Conservation (phyloP, 2,329 filamentous ascomycete species). For the Chaetothyriales sp. region DNA sequence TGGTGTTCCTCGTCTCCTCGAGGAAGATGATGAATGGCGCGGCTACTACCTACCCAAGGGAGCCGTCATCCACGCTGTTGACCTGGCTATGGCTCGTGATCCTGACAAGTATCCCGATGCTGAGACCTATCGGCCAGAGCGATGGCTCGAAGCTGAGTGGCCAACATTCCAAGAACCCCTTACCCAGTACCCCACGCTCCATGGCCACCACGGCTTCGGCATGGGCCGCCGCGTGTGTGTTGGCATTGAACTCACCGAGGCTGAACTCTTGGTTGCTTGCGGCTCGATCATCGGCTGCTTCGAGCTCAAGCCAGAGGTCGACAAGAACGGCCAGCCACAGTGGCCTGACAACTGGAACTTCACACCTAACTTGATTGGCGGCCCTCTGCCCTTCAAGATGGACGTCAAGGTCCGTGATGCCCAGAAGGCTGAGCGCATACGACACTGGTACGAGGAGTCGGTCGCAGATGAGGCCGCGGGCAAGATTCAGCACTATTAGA, state of each 20-base stretch:
- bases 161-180: slow-evolving; percentile 22
- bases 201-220: slow-evolving; percentile 19
- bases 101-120: slow-evolving; percentile 21
- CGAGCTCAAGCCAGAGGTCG: slow-evolving; percentile 14
- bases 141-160: slow-evolving; percentile 21
- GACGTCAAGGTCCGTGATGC: slow-evolving; percentile 16
- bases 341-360: slow-evolving; percentile 15
- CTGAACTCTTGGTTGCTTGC: slow-evolving; percentile 18
- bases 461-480: slow-evolving; percentile 15
- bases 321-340: slow-evolving; percentile 16
- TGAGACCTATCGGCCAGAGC: slow-evolving; percentile 19
- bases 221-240: slow-evolving; percentile 21
- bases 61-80: slow-evolving; percentile 29
- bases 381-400: slow-evolving; percentile 19
- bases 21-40: slow-evolving; percentile 37
- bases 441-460: slow-evolving; percentile 18
- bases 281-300: slow-evolving; percentile 19
- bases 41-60: slow-evolving; percentile 39
- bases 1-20: slow-evolving; percentile 40
- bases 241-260: slow-evolving; percentile 19
- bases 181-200: slow-evolving; percentile 20
- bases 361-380: slow-evolving; percentile 18
- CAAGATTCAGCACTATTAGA: slow-evolving; percentile 6
- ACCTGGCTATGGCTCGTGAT: slow-evolving; percentile 23
- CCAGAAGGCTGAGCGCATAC: slow-evolving; percentile 16